These are phyloP conservation scores for Sarocladiaceae sp. DNA, from an alignment of 2,329 filamentous ascomycete species.

Conservation along the genomic window DNA sequence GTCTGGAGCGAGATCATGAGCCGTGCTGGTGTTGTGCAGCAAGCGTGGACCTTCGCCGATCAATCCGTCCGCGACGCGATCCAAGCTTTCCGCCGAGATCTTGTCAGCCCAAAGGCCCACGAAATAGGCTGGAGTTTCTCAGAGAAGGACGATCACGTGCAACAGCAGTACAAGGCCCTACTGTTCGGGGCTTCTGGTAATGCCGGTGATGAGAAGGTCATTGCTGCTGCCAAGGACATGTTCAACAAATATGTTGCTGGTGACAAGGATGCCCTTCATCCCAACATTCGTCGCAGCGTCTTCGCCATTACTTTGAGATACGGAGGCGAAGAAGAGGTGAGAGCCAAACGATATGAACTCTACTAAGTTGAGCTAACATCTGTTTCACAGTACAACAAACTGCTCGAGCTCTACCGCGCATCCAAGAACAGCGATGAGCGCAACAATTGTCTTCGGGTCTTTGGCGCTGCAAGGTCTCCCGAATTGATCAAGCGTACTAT, in stretches of 20 bases:
- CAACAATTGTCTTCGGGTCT: constrained; percentile 79
- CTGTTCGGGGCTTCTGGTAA: constrained; percentile 82
- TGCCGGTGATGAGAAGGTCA: constrained; percentile 72
- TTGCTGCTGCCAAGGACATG: constrained; percentile 82
- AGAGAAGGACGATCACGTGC: constrained; percentile 78
- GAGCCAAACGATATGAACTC: no score
- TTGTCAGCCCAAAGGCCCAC: constrained; percentile 77
- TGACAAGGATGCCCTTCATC: constrained; percentile 78
- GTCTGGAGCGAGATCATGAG: constrained; percentile 92
- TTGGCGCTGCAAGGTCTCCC: constrained; percentile 74
- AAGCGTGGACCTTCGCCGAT: constrained; percentile 79
- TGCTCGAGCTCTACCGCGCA: constrained; percentile 70
- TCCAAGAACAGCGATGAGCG: constrained; percentile 75
- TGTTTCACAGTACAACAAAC: constrained; percentile 60
- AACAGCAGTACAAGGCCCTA: constrained; percentile 91
- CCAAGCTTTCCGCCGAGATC: constrained; percentile 75
- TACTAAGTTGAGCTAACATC: constrained; percentile 17
- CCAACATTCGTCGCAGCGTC: constrained; percentile 83
- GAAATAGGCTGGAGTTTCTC: constrained; percentile 85
- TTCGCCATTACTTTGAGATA: constrained; percentile 81
- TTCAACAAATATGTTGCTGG: constrained; percentile 79
- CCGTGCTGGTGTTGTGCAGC: constrained; percentile 72
- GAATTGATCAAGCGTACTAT: constrained; percentile 80
- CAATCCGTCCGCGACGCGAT: constrained; percentile 67
- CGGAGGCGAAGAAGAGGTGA: constrained; percentile 76